Evolutionary conservation across 2,329 filamentous ascomycete genomes (phyloP).

Genomic region (Dryadomyces sulphureus): DNA sequence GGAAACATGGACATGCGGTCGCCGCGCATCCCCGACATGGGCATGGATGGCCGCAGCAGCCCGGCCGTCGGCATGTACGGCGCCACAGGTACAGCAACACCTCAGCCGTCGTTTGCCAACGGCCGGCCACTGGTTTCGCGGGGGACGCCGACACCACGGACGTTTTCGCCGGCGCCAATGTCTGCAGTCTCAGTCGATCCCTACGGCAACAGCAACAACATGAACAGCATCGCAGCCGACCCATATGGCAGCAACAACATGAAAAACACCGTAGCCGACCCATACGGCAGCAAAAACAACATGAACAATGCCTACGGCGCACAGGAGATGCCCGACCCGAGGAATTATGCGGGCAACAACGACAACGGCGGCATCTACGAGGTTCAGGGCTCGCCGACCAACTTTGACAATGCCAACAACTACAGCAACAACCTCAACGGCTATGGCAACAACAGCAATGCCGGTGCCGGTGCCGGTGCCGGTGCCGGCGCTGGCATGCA

Average conservation of each 20-base stretch:
- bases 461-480: too few species aligned
- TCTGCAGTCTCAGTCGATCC: neutral
- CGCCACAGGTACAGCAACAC: neutral
- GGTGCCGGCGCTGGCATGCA: neutral
- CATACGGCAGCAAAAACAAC: constrained; percentile 15
- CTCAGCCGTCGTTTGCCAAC: neutral
- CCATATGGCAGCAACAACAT: constrained; percentile 14
- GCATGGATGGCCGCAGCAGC: neutral
- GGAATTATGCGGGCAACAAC: neutral
- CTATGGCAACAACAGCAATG: neutral
- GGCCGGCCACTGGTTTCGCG: neutral
- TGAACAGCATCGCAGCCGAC: too few species aligned
- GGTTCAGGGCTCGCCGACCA: constrained; percentile 1
- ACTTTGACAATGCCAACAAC: constrained; percentile 12
- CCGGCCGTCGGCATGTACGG: neutral
- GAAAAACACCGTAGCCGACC: too few species aligned
- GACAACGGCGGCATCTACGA: constrained; percentile 11
- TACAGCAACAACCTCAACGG: neutral
- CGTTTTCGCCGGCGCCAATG: neutral
- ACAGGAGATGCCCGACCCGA: neutral
- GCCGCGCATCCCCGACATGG: neutral
- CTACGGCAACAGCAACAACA: constrained; percentile 16
- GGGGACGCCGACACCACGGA: neutral
- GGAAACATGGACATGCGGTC: constrained; percentile 4
- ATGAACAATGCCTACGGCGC: too few species aligned